phyloP scores from a whole-genome alignment of 257 asterid species.

The Solanum corneliomulleri region DNA sequence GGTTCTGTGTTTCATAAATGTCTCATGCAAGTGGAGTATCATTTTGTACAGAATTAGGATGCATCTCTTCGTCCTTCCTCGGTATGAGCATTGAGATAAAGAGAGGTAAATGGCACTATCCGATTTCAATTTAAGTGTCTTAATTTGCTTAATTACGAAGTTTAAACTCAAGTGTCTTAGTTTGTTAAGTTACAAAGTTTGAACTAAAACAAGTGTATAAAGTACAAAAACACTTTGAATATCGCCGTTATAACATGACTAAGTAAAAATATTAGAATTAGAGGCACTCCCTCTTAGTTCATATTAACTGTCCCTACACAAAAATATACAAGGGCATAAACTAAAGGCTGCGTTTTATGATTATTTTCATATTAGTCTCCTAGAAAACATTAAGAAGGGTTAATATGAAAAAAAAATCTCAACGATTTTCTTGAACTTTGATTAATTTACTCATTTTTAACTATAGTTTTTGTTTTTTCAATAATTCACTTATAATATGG shows the following conservation, averaged over 20 bases:
- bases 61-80: conserved; percentile 15
- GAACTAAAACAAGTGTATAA: neutral
- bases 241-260: neutral
- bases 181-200: neutral
- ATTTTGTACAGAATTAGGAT: neutral
- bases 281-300: too few relatives aligned
- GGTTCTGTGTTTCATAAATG: conserved; percentile 14
- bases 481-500: too few relatives aligned
- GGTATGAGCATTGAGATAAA: conserved; percentile 50
- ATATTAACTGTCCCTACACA: too few relatives aligned
- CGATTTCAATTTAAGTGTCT: neutral
- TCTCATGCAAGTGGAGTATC: conserved; percentile 1
- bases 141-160: neutral
- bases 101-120: neutral
- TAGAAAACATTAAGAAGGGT: too few relatives aligned
- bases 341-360: too few relatives aligned
- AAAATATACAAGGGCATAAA: too few relatives aligned
- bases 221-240: neutral
- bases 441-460: too few relatives aligned
- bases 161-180: neutral
- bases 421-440: too few relatives aligned
- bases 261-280: neutral
- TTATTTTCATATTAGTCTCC: too few relatives aligned
- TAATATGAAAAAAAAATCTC: too few relatives aligned
- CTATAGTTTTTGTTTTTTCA: too few relatives aligned